Evolutionary conservation across 2,329 filamentous ascomycete species (phyloP), one percentile per base, ranked within the genome.

Genomic region (Metarhizium sp.): DNA sequence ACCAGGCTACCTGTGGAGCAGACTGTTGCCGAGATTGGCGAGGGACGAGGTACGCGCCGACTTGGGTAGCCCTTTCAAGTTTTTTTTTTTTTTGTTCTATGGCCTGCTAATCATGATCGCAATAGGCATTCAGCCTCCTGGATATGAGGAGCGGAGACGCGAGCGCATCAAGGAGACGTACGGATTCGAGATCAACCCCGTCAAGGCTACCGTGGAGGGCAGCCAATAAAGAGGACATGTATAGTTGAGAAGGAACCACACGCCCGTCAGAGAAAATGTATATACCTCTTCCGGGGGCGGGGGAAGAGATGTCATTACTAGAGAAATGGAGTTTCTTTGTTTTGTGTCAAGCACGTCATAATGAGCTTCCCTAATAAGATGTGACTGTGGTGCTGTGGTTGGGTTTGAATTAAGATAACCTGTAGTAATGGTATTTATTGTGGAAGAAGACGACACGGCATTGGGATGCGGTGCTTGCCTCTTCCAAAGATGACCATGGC

Each of bases 81-180:
- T 11, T 10, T 34, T 34, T 34, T 18, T 18, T 18, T 34, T 34
- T 34, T 34, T 34, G 32, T 16, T 34, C 11, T 18, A 47, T 49
- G 10, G 38, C 34, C 51, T 38, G 6, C 36, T 29, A 16, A 48
- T 13, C 20, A 2, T 63, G 36, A 18, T 7, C 49, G 47, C 18
- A 34, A 16, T 34, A 96, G 91, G 88, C 55, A 90, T 96, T 64
- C 80, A 86, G 63, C 87, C 82, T 45, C 85, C 88, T 16, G 90
- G 90, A 52, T 96, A 94, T 68, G 87, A 89, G 63, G 89, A 95
- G 77, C 80, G 92, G 71, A 85, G 92, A 71, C 82, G 84, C 62
- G 78, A 91, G 75, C 81, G 89, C 64, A 80, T 96, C 71, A 86
- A 89, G 80, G 86, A 90, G 73, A 89, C 85, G 71, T 96, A 96